Percentiles rank a stretch among this genome's conserved stretches.
Evolutionary conservation across 2,329 filamentous ascomycete genomes (phyloP).

Genomic region (Aspergillus intermedius): DNA sequence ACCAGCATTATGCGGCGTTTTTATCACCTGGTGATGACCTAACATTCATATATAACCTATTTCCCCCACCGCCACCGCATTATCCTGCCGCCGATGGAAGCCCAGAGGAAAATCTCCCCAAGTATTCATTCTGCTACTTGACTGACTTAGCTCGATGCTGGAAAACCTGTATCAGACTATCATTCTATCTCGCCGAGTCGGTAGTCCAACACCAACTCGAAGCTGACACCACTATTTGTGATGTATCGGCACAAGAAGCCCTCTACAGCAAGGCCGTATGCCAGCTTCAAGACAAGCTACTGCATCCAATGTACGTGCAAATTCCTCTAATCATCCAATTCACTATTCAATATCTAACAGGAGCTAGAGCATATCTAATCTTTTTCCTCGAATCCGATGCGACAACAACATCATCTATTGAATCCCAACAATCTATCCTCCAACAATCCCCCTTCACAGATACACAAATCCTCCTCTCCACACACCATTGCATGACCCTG

Average conservation of each 20-base stretch:
- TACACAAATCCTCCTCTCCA: constrained; percentile 15
- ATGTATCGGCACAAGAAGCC: constrained; percentile 18
- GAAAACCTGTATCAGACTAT: constrained; percentile 20
- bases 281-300: constrained; percentile 15
- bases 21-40: constrained; percentile 18
- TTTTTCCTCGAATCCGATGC: constrained; percentile 20
- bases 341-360: background rate
- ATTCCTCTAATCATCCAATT: background rate
- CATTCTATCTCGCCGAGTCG: constrained; percentile 20
- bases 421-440: constrained; percentile 16
- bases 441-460: constrained; percentile 18
- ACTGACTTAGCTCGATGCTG: constrained; percentile 19
- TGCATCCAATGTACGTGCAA: constrained; percentile 14
- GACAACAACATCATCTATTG: constrained; percentile 2
- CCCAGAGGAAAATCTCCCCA: constrained; percentile 11
- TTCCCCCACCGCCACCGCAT: constrained; percentile 21
- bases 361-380: constrained; percentile 15
- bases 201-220: constrained; percentile 17
- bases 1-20: background rate
- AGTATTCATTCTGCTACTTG: constrained; percentile 22
- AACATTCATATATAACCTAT: constrained; percentile 19
- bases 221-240: constrained; percentile 13
- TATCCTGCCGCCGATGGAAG: constrained; percentile 11
- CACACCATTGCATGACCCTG: constrained; percentile 21
- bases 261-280: constrained; percentile 19